A percentile compares a stretch with the other conserved stretches of the same genome.
phyloP scores from a whole-genome alignment of 306 rosid species.

The Aeschynomene evenia region DNA sequence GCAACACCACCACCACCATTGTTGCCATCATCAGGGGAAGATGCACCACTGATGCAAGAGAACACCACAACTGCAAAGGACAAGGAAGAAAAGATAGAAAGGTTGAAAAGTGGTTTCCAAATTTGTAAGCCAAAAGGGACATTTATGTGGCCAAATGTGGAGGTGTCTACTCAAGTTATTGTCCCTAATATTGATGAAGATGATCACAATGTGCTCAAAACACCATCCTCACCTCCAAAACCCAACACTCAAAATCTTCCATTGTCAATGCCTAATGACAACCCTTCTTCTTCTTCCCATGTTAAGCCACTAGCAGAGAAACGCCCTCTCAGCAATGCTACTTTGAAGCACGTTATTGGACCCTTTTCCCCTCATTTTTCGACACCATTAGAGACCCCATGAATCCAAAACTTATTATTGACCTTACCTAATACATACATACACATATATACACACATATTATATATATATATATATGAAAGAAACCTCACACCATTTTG shows the following conservation, averaged over 20 bases:
- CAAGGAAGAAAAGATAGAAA: conserved; percentile 63
- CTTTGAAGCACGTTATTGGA: conserved; percentile 40
- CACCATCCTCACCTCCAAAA: conserved; percentile 47
- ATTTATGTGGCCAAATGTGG: conserved; percentile 68
- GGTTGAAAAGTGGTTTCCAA: conserved; percentile 80
- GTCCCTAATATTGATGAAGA: conserved; percentile 37
- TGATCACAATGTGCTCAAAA: conserved; percentile 47
- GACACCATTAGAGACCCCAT: conserved; percentile 31
- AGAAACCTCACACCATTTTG: conserved; percentile 32
- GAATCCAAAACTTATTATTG: conserved; percentile 40
- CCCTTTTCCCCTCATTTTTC: conserved; percentile 32
- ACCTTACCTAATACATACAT: conserved; percentile 42
- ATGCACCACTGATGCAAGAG: conserved; percentile 27
- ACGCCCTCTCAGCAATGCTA: conserved; percentile 53
- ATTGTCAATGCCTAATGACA: not conserved
- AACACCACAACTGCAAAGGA: conserved; percentile 41
- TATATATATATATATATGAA: conserved; percentile 22
- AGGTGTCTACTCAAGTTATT: conserved; percentile 34
- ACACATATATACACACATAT: too few relatives aligned
- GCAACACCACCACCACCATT: conserved; percentile 32
- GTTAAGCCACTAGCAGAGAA: conserved; percentile 74
- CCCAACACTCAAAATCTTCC: conserved; percentile 24
- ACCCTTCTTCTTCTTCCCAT: conserved; percentile 57
- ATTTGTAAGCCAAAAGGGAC: conserved; percentile 75
- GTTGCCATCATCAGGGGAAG: conserved; percentile 34